Percentiles rank a stretch among this genome's conserved stretches.
Evolutionary conservation across 768 basidiomycete species (phyloP).

Genomic region (Boletellus ananas): DNA sequence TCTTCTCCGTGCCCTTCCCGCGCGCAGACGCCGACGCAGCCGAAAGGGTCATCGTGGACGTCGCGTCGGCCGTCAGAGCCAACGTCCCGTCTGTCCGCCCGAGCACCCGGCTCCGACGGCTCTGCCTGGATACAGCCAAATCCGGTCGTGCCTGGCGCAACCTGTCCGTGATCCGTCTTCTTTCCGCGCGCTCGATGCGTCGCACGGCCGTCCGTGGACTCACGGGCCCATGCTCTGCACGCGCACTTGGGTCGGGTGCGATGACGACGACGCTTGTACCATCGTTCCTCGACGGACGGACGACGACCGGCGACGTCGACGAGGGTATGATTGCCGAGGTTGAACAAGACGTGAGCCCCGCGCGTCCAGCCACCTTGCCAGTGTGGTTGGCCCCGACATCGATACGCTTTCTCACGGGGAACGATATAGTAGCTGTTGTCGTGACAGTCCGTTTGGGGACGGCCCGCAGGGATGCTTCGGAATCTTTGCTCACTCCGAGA

Average conservation of each 20-base stretch:
- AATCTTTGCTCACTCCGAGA: not conserved
- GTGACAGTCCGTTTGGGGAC: not conserved
- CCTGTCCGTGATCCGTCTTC: conserved; percentile 34
- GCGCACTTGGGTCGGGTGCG: not conserved
- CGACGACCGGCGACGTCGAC: not conserved
- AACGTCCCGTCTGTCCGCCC: not conserved
- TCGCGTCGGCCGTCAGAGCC: not conserved
- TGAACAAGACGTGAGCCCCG: not conserved
- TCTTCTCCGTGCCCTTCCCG: not conserved
- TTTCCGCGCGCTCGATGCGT: conserved; percentile 17
- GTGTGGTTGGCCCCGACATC: not conserved
- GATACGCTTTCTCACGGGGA: conserved; percentile 18
- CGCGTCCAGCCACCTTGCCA: conserved; percentile 4
- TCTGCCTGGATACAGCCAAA: conserved; percentile 30
- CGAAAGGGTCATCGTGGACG: not conserved
- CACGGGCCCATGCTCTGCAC: not conserved
- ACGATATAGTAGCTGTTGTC: conserved; percentile 13
- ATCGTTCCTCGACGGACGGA: not conserved
- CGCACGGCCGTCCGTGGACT: conserved; percentile 21
- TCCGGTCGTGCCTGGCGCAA: conserved; percentile 44
- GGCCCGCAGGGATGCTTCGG: not conserved
- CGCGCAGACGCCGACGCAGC: not conserved
- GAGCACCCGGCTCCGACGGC: conserved; percentile 5
- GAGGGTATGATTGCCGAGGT: not conserved
- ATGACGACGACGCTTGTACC: not conserved